These are phyloP conservation scores for Isatis lusitanica DNA, from an alignment of 441 rosid species.

Conservation along the genomic window DNA sequence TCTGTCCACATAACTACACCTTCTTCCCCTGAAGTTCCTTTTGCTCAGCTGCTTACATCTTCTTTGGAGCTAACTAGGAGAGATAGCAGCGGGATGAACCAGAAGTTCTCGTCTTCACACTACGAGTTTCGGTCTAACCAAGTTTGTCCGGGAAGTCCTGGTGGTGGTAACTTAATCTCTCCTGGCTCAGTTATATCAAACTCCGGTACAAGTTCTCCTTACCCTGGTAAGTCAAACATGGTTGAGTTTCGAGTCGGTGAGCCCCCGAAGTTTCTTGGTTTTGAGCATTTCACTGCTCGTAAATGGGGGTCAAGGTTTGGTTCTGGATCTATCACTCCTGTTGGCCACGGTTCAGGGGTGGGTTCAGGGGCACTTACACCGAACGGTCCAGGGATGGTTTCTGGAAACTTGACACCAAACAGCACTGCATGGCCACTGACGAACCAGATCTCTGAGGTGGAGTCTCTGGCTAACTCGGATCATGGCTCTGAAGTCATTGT, in stretches of 20 bases:
- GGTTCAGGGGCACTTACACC: constrained; percentile 68
- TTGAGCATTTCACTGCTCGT: constrained; percentile 66
- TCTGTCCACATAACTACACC: constrained; percentile 76
- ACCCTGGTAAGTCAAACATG: constrained; percentile 65
- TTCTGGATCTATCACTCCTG: constrained; percentile 79
- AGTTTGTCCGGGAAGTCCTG: constrained; percentile 78
- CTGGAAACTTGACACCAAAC: constrained; percentile 69
- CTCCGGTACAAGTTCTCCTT: constrained; percentile 95
- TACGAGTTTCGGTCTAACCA: constrained; percentile 78
- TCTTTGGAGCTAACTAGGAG: constrained; percentile 86
- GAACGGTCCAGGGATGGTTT: constrained; percentile 54
- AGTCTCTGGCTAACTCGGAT: constrained; percentile 52
- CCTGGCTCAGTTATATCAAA: constrained; percentile 83
- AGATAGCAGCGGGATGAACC: constrained; percentile 52
- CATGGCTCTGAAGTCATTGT: constrained; percentile 50
- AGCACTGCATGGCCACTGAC: constrained; percentile 47
- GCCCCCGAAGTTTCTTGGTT: constrained; percentile 71
- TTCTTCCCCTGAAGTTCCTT: constrained; percentile 96
- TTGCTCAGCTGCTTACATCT: constrained; percentile 86
- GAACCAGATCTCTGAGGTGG: constrained; percentile 52
- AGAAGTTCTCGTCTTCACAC: constrained; percentile 66
- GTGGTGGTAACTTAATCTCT: constrained; percentile 82
- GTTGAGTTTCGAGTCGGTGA: constrained; percentile 63
- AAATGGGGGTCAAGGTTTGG: constrained; percentile 93
- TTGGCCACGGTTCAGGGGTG: constrained; percentile 59